Evolutionary conservation across 768 basidiomycete genomes (phyloP).

Genomic region (Lactarius tabidus): DNA sequence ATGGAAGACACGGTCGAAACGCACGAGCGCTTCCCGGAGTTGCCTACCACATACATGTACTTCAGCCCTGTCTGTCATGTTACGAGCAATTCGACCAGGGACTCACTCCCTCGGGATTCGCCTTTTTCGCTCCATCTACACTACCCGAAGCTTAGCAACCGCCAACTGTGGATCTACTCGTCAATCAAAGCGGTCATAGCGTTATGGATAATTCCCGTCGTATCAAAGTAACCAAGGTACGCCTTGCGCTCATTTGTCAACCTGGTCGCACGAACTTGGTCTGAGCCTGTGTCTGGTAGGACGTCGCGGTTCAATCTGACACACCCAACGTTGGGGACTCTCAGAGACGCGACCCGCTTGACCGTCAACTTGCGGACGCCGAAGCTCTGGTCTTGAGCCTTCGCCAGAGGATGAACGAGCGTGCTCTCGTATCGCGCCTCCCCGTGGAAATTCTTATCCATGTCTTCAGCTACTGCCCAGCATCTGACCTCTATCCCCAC

Average conservation of each 20-base stretch:
- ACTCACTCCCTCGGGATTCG: not conserved
- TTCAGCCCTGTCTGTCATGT: not conserved
- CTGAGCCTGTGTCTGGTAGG: slow-evolving; percentile 9
- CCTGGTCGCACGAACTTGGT: not conserved
- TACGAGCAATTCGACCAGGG: not conserved
- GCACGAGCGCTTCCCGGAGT: not conserved
- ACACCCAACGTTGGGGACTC: not conserved
- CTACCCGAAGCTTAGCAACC: not conserved
- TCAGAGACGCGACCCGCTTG: slow-evolving; percentile 8
- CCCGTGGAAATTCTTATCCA: slow-evolving; percentile 22
- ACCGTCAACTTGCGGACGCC: slow-evolving; percentile 11
- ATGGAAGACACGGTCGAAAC: not conserved
- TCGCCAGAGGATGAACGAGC: slow-evolving; percentile 20
- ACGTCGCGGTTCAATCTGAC: slow-evolving; percentile 16
- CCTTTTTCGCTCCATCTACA: not conserved
- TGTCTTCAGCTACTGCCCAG: slow-evolving; percentile 20
- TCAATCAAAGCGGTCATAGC: not conserved
- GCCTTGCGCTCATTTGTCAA: not conserved
- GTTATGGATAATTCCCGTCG: not conserved
- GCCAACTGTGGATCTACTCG: not conserved
- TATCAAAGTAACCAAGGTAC: slow-evolving; percentile 9
- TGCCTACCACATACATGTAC: not conserved
- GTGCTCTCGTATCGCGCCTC: slow-evolving; percentile 20
- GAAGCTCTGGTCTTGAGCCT: slow-evolving; percentile 11
- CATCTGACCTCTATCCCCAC: slow-evolving; percentile 18